Percentiles rank a stretch among this genome's conserved stretches.
phyloP scores from a whole-genome alignment of 768 basidiomycete species.

The Panellus pusillus region DNA sequence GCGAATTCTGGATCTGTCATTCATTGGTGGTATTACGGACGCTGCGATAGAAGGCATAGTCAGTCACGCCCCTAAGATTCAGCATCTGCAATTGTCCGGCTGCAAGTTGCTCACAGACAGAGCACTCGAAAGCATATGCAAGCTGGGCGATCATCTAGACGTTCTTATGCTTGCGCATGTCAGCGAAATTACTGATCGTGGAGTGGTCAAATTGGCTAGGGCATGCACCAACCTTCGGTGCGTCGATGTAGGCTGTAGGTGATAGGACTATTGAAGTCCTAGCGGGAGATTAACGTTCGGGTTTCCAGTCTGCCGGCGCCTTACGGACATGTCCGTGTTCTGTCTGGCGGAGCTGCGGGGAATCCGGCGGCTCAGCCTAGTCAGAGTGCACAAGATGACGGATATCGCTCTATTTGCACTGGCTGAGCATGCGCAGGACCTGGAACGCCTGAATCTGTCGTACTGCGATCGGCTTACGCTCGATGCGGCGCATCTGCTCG shows the following conservation, averaged over 20 bases:
- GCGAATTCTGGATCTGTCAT: constrained; percentile 75
- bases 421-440: constrained; percentile 63
- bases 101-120: constrained; percentile 75
- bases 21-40: constrained; percentile 71
- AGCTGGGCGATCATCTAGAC: constrained; percentile 74
- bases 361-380: constrained; percentile 76
- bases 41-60: constrained; percentile 74
- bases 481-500: constrained; percentile 68
- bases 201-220: constrained; percentile 65
- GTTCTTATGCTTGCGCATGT: constrained; percentile 81
- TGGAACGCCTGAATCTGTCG: constrained; percentile 84
- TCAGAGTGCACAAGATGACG: constrained; percentile 79
- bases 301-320: constrained; percentile 66
- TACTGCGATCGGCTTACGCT: constrained; percentile 84
- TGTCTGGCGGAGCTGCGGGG: constrained; percentile 71
- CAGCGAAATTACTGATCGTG: constrained; percentile 75
- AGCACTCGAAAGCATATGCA: constrained; percentile 64
- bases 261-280: neutral
- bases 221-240: constrained; percentile 73
- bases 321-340: constrained; percentile 84
- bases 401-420: constrained; percentile 81
- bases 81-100: constrained; percentile 74
- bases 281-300: constrained; percentile 10
- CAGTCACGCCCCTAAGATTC: constrained; percentile 71
- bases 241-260: constrained; percentile 86